A percentile compares a stretch with the other conserved stretches of the same genome.
Conservation (phyloP, 345 rosid species). For the Carallia pectinifolia region DNA sequence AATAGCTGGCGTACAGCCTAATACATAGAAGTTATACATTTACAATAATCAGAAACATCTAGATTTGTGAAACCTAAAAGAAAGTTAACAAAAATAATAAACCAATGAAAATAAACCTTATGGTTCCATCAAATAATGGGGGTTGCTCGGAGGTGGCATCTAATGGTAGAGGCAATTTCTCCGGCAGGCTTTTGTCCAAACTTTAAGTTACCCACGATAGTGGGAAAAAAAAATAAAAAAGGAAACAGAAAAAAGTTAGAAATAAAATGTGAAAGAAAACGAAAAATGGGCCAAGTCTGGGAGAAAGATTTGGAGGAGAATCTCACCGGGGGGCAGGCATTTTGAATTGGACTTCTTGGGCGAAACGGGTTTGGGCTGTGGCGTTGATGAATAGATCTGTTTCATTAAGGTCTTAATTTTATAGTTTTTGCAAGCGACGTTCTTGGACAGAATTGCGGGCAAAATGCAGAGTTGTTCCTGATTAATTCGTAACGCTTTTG, state of each 20-base stretch:
- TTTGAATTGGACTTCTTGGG: not conserved
- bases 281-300: not conserved
- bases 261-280: no score
- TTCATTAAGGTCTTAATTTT: not conserved
- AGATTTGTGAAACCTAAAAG: not conserved
- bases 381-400: not conserved
- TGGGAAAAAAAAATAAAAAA: not conserved
- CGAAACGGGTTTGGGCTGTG: not conserved
- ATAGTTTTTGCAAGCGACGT: not conserved
- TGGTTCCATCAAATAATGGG: conserved; percentile 76
- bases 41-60: not conserved
- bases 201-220: not conserved
- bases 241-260: not conserved
- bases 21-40: not conserved
- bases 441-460: not conserved
- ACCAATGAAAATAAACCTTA: conserved; percentile 35
- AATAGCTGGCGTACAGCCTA: conserved; percentile 62
- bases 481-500: no score
- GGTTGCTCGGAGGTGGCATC: conserved; percentile 61
- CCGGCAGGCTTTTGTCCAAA: conserved; percentile 37
- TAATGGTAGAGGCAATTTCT: conserved; percentile 47
- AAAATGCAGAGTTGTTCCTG: not conserved
- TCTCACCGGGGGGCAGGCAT: not conserved
- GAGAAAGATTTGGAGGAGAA: not conserved
- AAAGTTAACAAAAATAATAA: not conserved